A percentile compares a stretch with the other conserved stretches of the same genome.
phyloP scores from a whole-genome alignment of 1,284 basidiomycete species.

The Pisolithus thermaeus region DNA sequence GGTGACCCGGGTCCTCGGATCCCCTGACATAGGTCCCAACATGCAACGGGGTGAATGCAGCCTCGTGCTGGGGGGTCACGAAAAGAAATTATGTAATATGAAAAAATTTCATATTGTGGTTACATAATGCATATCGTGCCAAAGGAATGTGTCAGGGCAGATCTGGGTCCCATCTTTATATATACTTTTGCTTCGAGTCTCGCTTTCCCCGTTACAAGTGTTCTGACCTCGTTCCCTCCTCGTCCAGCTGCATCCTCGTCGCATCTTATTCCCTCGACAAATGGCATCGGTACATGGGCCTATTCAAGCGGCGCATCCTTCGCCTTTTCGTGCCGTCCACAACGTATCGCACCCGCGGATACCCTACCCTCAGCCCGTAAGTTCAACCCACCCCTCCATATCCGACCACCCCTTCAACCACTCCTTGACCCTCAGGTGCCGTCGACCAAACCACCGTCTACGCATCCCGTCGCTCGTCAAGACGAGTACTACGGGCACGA shows the following conservation, averaged over 20 bases:
- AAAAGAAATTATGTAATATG: neutral
- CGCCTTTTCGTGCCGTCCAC: constrained; percentile 23
- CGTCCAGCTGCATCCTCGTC: constrained; percentile 10
- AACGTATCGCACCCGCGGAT: constrained; percentile 24
- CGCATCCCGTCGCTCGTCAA: constrained; percentile 20
- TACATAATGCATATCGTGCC: neutral
- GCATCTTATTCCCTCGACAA: neutral
- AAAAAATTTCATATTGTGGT: neutral
- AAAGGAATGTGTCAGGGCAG: no score
- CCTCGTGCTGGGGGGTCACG: constrained; percentile 1
- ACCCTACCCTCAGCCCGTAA: constrained; percentile 25
- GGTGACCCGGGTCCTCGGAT: constrained; percentile 14
- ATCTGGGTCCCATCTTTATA: constrained; percentile 18
- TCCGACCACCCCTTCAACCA: neutral
- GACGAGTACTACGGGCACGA: constrained; percentile 81
- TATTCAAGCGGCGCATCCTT: constrained; percentile 18
- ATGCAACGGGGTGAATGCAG: constrained; percentile 6
- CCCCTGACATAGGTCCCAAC: constrained; percentile 22
- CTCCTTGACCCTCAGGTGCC: constrained; percentile 15
- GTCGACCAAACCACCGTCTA: constrained; percentile 24
- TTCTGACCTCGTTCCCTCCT: neutral
- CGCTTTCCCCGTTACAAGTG: constrained; percentile 11
- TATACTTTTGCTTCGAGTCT: constrained; percentile 15
- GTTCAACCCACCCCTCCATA: constrained; percentile 2
- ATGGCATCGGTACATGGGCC: constrained; percentile 32